These are phyloP conservation scores for Thelonectria blattea DNA, from an alignment of 2,329 filamentous ascomycete species.

Conservation along the genomic window DNA sequence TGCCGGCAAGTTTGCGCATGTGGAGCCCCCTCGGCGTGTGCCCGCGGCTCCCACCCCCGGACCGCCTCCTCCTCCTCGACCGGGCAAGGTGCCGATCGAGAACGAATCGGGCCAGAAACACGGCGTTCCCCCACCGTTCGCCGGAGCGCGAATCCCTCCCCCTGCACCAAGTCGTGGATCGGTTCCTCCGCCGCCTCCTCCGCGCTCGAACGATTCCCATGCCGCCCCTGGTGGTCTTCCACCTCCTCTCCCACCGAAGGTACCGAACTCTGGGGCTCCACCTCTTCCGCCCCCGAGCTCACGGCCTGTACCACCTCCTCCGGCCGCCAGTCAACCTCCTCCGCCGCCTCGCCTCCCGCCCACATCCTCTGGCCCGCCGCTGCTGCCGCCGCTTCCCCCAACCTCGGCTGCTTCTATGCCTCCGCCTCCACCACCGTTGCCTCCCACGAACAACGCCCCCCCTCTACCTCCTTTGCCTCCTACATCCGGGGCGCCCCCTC, in stretches of 20 bases:
- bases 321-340: conserved; percentile 49
- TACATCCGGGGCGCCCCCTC: conserved; percentile 45
- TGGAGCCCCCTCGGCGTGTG: conserved; percentile 41
- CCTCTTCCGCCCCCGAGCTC: conserved; percentile 58
- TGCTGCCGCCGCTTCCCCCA: conserved; percentile 55
- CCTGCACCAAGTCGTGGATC: conserved; percentile 74
- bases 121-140: conserved; percentile 80
- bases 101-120: conserved; percentile 65
- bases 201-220: conserved; percentile 44
- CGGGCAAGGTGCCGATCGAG: conserved; percentile 74
- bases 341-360: conserved; percentile 44
- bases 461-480: conserved; percentile 45
- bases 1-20: conserved; percentile 83
- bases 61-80: conserved; percentile 50
- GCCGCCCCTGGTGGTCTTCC: conserved; percentile 43
- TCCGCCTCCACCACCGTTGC: conserved; percentile 46
- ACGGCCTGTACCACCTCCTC: conserved; percentile 60
- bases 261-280: conserved; percentile 51
- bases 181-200: conserved; percentile 74
- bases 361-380: conserved; percentile 32
- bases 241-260: conserved; percentile 57
- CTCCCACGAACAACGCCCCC: conserved; percentile 39
- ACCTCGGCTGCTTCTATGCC: conserved; percentile 41
- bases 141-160: conserved; percentile 74
- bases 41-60: conserved; percentile 39